Base-by-base conservation (phyloP, 208 protist genomes). In the Trypanosoma melophagium region DNA sequence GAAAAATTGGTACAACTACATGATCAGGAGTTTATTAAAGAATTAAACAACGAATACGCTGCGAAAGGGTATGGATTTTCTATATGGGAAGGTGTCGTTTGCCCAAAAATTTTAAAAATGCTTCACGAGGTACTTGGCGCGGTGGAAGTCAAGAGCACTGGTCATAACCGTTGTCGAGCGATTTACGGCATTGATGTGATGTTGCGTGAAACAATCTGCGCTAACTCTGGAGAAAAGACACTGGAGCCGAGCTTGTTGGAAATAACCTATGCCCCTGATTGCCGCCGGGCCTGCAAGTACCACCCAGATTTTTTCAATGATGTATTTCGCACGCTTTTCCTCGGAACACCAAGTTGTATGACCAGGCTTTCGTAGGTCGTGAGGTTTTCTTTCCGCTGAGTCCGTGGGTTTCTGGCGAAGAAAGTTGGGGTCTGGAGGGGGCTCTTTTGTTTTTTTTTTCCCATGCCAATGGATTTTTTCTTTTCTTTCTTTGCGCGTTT, bases 201-300 rank as follows among this genome's bases (percentile, higher is more conserved):
- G 66, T 24, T 82, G 42, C 63, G 65, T 5, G 51, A 70, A 10
- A 35, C 56, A 12, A 17, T 50, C 9, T 42, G 38, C 14, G 40
- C 17, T 9, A 19, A 42, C 7, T 17, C 57, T 1, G 51, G n/a
- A 1, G 41, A 16, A 19, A 58, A 47, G 35, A 69, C 59, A 38
- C 47, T 82, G 4, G 63, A 75, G 47, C 77, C 77, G 1, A 59
- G 66, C 3, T 64, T 82, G 31, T 55, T 82, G 3, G 70, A 82
- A 58, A 71, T 82, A 13, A 74, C 63, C 8, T 66, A 74, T 53
- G 67, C 68, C 47, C 66, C 76, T 4, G 81, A 87, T 57, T 82
- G 77, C 66, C 38, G 63, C 5, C 66, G 74, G 24, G 69, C 69
- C 24, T 77, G 74, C 55, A 71, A 76, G 13, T 69, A 57, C 44